Evolutionary conservation across 176 grass and related monocot genomes (phyloP), one percentile per base, ranked within the genome.

Genomic region (Echinochloa phyllopogon): DNA sequence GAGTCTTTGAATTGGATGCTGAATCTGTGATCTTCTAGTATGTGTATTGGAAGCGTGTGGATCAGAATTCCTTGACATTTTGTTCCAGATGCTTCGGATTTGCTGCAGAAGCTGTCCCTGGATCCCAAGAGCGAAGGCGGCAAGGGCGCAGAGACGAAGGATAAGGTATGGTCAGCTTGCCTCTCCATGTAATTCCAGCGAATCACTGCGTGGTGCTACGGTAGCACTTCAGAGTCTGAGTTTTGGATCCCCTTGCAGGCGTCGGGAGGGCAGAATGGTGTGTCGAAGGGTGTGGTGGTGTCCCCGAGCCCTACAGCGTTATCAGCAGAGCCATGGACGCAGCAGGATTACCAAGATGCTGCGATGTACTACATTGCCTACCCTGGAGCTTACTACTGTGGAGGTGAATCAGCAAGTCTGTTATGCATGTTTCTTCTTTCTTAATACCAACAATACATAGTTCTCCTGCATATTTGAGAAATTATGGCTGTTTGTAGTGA

Each of bases 351-450:
- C 72, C 76, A 66, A 23, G 89, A 93, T 25, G 53, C 67, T 14
- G 65, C 57, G 86, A 87, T 87, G 77, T 93, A 91, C 64, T 93
- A 89, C 29, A 81, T 77, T 42, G 84, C 80, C 33, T 96, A 96
- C 74, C 77, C 86, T 77, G 67, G 74, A 27, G 37, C 87, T 72
- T 91, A 89, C n/a, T 96, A 91, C 55, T 91, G 79, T 52, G 94
- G 91, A 85, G 88, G 91, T 96, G 65, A 85, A 24, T 16, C 74
- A 55, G 15, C 2, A 67, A 74, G 14, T 43, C 8, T 76, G 37
- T 79, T 43, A 38, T 43, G 20, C 25, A 67, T 63, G 3, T 80
- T 64, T 72, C 13, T 33, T 33, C 29, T 33, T 33, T 33, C 29
- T 33, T 33, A 33, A 33, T 33, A 33, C 29, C 29, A 33, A 33